Evolutionary conservation across 202 grass and related monocot species (phyloP), one percentile per base, ranked within the genome.

Genomic region (Hordeum pubiflorum): DNA sequence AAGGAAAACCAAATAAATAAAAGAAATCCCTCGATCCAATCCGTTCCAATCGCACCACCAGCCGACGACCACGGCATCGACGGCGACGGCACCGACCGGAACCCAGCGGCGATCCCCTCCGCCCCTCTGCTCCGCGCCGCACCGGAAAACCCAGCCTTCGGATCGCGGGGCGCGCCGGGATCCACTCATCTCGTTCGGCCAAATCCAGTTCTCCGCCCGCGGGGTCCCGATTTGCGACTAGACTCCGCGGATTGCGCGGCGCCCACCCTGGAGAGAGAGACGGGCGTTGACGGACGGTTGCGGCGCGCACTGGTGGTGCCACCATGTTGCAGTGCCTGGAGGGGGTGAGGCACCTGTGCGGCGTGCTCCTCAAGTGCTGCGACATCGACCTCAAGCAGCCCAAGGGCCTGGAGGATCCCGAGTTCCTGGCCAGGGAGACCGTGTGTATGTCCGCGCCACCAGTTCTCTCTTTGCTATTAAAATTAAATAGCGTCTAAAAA

Each of bases 311-410:
- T 18, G 65, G 39, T 31, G 6, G 23, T 2, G 67, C 69, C 74
- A 92, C 86, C 64, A 97, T 97, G 94, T 89, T 90, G 77, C 83
- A 92, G 67, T 97, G 94, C 60, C 79, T 94, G 38, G 84, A 84
- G 31, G 80, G 88, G 69, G 81, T 94, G 72, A 90, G 72, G 75
- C 89, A 92, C 68, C 78, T 89, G 5, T 67, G 81, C 54, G 59
- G 62, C 58, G 62, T 69, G 62, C 73, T 97, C 41, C 81, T 94
- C 20, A 89, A 79, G 81, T 97, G 91, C 76, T 97, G 77, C 76
- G 89, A 92, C 79, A 52, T 94, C 72, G 91, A 97, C 60, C 82
- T 97, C 81, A 90, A 85, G 67, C 90, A 90, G 75, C 69, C 87
- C 60, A 94, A 74, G 70, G 89, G 91, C 9, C 84, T 94, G 0